Percentiles rank a stretch among this genome's conserved stretches.
phyloP scores from a whole-genome alignment of 2,329 filamentous ascomycete genomes.

The Xylariales sp. region DNA sequence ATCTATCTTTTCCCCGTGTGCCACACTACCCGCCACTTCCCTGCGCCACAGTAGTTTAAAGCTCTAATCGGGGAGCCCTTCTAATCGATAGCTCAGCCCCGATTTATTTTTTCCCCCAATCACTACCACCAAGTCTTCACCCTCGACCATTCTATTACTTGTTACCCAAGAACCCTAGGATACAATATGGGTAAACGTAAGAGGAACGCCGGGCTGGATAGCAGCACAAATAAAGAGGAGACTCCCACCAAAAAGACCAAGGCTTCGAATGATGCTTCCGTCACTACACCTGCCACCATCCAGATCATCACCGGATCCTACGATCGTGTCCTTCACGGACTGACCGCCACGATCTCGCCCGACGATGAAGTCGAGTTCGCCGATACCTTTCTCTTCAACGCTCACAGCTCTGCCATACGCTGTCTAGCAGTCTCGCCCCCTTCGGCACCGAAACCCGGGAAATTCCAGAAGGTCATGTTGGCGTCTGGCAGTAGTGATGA shows the following conservation, averaged over 20 bases:
- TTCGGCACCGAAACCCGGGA: conserved; percentile 69
- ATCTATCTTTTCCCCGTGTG: no score
- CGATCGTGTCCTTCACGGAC: conserved; percentile 89
- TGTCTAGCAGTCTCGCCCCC: conserved; percentile 87
- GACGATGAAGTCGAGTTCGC: conserved; percentile 72
- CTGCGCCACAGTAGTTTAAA: no score
- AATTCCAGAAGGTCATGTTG: conserved; percentile 85
- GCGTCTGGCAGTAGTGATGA: conserved; percentile 94
- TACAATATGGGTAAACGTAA: conserved; percentile 62
- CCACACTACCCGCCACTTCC: no score
- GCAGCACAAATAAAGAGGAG: conserved; percentile 18
- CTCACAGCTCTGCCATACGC: conserved; percentile 89
- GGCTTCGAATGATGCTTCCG: conserved; percentile 42
- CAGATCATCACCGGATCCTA: conserved; percentile 95
- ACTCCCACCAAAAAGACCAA: conserved; percentile 44
- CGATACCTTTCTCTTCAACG: conserved; percentile 95
- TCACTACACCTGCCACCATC: conserved; percentile 65
- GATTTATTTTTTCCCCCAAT: conserved; percentile 36
- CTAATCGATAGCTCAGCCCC: conserved; percentile 36
- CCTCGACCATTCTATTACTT: conserved; percentile 4
- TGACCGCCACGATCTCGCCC: conserved; percentile 77
- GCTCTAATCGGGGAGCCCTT: background rate
- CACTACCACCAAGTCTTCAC: background rate
- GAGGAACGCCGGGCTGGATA: conserved; percentile 53
- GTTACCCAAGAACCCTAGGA: conserved; percentile 7